Conservation (phyloP, 441 rosid species). For the Raphanus hybrid region DNA sequence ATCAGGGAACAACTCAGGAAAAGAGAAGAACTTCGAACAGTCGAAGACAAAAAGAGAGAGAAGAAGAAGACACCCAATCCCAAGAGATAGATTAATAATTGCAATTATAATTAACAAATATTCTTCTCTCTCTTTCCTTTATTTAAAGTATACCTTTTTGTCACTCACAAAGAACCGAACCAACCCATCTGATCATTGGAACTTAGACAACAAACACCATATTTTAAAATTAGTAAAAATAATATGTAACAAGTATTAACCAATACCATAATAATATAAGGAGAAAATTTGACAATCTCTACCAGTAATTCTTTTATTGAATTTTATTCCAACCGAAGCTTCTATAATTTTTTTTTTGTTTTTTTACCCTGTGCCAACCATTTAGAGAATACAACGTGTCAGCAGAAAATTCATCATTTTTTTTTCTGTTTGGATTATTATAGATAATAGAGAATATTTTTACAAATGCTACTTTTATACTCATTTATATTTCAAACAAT, state of each 20-base stretch:
- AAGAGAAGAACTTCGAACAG: conserved; percentile 34
- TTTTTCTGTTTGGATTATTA: conserved; percentile 11
- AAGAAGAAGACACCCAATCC: conserved; percentile 18
- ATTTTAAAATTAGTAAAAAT: conserved; percentile 6
- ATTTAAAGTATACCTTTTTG: not conserved
- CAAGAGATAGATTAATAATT: conserved; percentile 32
- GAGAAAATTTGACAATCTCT: conserved; percentile 41
- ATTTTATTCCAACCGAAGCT: conserved; percentile 22
- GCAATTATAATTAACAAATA: not conserved
- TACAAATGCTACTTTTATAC: conserved; percentile 21
- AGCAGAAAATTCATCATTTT: not conserved
- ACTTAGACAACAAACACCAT: conserved; percentile 40
- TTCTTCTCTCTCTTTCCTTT: not conserved
- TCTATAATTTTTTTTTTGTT: conserved; percentile 4
- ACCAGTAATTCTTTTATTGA: conserved; percentile 33
- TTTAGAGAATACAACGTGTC: conserved; percentile 34
- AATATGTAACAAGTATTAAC: not conserved
- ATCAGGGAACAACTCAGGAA: conserved; percentile 36
- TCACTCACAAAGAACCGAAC: conserved; percentile 38
- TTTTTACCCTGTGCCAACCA: conserved; percentile 36
- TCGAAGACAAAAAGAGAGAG: conserved; percentile 39
- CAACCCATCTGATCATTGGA: conserved; percentile 45
- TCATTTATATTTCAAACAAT: conserved; percentile 25
- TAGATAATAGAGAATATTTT: conserved; percentile 31
- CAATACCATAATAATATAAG: conserved; percentile 12